Percentiles rank a stretch among this genome's conserved stretches.
phyloP scores from a whole-genome alignment of 2,329 filamentous ascomycete species.

The Hypoxylon sp. region DNA sequence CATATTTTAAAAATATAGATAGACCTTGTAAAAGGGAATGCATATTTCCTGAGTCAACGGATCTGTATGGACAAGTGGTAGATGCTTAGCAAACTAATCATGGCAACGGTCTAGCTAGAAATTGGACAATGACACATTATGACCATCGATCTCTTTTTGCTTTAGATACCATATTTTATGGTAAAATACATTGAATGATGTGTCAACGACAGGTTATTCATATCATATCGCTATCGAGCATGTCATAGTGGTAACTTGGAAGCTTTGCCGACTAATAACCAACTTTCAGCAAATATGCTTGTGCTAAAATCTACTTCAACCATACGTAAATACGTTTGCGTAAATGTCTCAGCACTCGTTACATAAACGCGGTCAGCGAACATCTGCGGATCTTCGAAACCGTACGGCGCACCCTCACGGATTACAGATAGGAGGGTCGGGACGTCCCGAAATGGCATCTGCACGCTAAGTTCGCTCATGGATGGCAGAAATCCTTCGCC shows the following conservation, averaged over 20 bases:
- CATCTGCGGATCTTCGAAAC: neutral
- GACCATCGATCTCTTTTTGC: neutral
- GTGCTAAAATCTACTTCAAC: neutral
- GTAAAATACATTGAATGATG: neutral
- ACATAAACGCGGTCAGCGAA: neutral
- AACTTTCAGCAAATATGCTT: too few relatives aligned
- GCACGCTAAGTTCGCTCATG: conserved; percentile 12
- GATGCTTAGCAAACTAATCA: conserved; percentile 4
- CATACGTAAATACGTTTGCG: neutral
- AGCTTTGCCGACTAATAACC: too few relatives aligned
- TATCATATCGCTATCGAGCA: neutral
- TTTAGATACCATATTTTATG: neutral
- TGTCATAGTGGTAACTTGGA: neutral
- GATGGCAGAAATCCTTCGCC: too few relatives aligned
- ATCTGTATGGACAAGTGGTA: conserved; percentile 4
- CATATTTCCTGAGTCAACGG: neutral
- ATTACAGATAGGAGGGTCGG: conserved; percentile 19
- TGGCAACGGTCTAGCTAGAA: too few relatives aligned
- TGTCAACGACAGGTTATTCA: neutral
- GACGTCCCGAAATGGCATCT: conserved; percentile 20
- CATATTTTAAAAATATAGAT: neutral
- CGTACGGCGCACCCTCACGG: neutral
- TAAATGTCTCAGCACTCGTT: neutral
- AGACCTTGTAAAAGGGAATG: too few relatives aligned
- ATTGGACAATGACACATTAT: conserved; percentile 17